Percentiles rank a stretch among this genome's conserved stretches.
phyloP scores from a whole-genome alignment of 371 early-diverging fungal genomes.

The Mucor piriformis region DNA sequence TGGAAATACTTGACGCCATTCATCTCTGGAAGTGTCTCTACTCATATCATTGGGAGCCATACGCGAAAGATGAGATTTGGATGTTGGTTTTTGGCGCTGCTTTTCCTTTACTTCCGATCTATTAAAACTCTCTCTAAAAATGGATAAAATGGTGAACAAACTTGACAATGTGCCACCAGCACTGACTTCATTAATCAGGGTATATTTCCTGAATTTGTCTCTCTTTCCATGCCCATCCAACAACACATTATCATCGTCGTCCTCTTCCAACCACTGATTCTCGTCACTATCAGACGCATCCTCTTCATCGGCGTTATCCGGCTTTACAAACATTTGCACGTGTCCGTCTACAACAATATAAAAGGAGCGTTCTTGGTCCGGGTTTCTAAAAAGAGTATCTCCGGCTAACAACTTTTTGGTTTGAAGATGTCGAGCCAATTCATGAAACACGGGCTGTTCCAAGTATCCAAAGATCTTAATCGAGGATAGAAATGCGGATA shows the following conservation, averaged over 20 bases:
- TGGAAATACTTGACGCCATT: constrained; percentile 53
- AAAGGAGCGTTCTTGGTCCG: constrained; percentile 78
- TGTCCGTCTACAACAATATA: constrained; percentile 95
- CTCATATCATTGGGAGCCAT: constrained; percentile 22
- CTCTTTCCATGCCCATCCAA: neutral
- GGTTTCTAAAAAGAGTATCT: constrained; percentile 81
- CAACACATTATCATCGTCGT: constrained; percentile 8
- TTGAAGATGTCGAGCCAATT: constrained; percentile 86
- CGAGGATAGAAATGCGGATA: constrained; percentile 80
- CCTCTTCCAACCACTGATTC: constrained; percentile 1
- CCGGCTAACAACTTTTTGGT: constrained; percentile 86
- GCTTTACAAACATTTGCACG: constrained; percentile 80
- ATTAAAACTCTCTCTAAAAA: constrained; percentile 84
- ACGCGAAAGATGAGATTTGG: constrained; percentile 5
- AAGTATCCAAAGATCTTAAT: constrained; percentile 98
- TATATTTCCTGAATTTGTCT: constrained; percentile 61
- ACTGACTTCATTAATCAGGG: constrained; percentile 85
- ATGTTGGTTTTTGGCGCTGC: constrained; percentile 31
- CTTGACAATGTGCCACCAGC: constrained; percentile 92
- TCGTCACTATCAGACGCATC: constrained; percentile 31
- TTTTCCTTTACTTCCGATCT: constrained; percentile 56
- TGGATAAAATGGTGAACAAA: constrained; percentile 88
- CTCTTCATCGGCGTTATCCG: constrained; percentile 37
- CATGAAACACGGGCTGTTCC: constrained; percentile 95
- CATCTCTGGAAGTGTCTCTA: constrained; percentile 36